Evolutionary conservation across 1,139 yeast genomes (phyloP).

Genomic region (Lodderomyces margitis): DNA sequence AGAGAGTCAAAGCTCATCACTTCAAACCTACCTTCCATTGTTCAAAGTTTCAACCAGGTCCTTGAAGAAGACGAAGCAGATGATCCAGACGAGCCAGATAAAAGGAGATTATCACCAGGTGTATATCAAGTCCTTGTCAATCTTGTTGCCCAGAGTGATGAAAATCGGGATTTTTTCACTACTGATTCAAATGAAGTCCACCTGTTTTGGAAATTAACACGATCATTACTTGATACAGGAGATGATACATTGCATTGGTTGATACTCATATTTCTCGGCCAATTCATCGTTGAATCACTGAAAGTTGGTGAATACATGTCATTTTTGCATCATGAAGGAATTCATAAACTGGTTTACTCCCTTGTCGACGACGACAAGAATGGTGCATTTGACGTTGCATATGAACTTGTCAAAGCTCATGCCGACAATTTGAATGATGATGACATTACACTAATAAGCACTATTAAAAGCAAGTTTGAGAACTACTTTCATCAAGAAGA

Average conservation of each 20-base stretch:
- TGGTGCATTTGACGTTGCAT: conserved; percentile 7
- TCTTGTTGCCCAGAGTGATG: conserved; percentile 36
- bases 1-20: conserved; percentile 12
- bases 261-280: conserved; percentile 28
- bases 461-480: background rate
- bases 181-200: conserved; percentile 13
- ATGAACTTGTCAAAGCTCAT: conserved; percentile 7
- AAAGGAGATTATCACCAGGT: background rate
- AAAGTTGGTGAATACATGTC: conserved; percentile 12
- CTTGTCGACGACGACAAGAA: conserved; percentile 4
- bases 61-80: conserved; percentile 10
- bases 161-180: conserved; percentile 26
- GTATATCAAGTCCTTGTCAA: conserved; percentile 32
- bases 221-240: background rate
- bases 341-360: conserved; percentile 7
- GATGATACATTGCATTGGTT: conserved; percentile 2
- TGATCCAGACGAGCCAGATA: conserved; percentile 17
- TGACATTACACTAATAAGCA: conserved; percentile 8
- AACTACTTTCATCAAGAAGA: conserved; percentile 4
- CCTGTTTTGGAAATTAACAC: conserved; percentile 24
- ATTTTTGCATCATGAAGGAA: conserved; percentile 6
- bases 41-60: conserved; percentile 12
- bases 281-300: conserved; percentile 34
- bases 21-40: conserved; percentile 10
- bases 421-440: background rate